phyloP scores from a whole-genome alignment of 192 early-diverging fungal genomes.

The Coemansia sp. region DNA sequence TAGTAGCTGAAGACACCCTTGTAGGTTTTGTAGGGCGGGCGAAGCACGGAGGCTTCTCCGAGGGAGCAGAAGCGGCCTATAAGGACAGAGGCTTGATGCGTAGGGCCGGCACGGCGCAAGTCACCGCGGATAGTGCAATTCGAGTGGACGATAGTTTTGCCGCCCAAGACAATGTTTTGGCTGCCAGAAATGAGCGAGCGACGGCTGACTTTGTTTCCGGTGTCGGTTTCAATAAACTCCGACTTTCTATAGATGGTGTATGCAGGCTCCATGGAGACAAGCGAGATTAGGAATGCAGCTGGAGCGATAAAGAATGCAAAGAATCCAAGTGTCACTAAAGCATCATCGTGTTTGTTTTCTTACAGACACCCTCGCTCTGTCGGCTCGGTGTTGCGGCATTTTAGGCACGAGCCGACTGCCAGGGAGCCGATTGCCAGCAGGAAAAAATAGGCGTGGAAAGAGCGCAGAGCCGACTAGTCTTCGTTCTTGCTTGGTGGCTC shows the following conservation, averaged over 20 bases:
- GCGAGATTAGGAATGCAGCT: not conserved
- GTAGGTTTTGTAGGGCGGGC: slow-evolving; percentile 94
- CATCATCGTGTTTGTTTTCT: too few relatives aligned
- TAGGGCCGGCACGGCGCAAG: slow-evolving; percentile 77
- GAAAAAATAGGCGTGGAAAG: too few relatives aligned
- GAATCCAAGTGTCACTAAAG: not conserved
- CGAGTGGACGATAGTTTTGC: slow-evolving; percentile 93
- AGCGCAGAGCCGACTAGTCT: too few relatives aligned
- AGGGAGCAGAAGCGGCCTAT: slow-evolving; percentile 90
- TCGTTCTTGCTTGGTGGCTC: too few relatives aligned
- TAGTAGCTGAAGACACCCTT: slow-evolving; percentile 91
- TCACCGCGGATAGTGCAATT: slow-evolving; percentile 92
- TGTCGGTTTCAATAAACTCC: slow-evolving; percentile 98
- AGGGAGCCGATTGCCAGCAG: too few relatives aligned
- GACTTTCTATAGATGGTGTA: slow-evolving; percentile 68
- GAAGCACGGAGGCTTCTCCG: slow-evolving; percentile 68
- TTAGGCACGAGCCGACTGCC: too few relatives aligned
- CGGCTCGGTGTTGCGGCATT: too few relatives aligned
- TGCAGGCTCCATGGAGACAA: slow-evolving; percentile 63
- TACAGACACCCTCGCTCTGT: too few relatives aligned
- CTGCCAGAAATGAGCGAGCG: slow-evolving; percentile 90
- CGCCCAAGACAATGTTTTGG: slow-evolving; percentile 94
- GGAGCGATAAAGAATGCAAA: not conserved
- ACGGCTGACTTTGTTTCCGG: slow-evolving; percentile 92
- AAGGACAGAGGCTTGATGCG: slow-evolving; percentile 83